Evolutionary conservation across 495 filamentous ascomycete species (phyloP).

Genomic region (Umbilicaria muhlenbergii): DNA sequence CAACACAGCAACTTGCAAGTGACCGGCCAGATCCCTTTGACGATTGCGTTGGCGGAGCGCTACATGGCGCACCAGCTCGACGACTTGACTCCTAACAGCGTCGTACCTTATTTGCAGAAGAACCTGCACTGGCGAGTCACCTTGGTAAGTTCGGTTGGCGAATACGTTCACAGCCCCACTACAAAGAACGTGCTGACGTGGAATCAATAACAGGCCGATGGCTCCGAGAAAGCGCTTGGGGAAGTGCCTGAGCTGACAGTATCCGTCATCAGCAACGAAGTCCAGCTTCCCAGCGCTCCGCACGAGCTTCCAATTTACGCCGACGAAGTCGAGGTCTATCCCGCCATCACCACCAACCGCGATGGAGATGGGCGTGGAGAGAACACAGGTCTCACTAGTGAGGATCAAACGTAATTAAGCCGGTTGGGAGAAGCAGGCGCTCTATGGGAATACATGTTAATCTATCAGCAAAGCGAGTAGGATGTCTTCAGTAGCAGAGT

Average conservation of each 20-base stretch:
- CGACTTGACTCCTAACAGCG: slow-evolving; percentile 17
- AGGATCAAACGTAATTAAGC: neutral
- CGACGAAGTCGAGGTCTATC: neutral
- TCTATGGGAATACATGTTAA: too few species aligned
- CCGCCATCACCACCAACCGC: neutral
- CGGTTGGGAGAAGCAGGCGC: neutral
- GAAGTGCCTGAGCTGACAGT: slow-evolving; percentile 21
- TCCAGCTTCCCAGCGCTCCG: slow-evolving; percentile 12
- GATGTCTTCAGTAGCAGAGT: too few species aligned
- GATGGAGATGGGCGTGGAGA: neutral
- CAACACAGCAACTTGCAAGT: slow-evolving; percentile 15
- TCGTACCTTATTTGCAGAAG: slow-evolving; percentile 19
- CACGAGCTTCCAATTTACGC: slow-evolving; percentile 2
- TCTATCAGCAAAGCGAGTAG: too few species aligned
- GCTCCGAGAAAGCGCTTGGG: slow-evolving; percentile 15
- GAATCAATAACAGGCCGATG: slow-evolving; percentile 6
- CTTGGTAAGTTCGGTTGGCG: slow-evolving; percentile 1
- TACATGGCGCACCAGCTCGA: slow-evolving; percentile 16
- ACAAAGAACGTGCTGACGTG: too few species aligned
- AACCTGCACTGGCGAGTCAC: slow-evolving; percentile 22
- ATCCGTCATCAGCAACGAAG: slow-evolving; percentile 21
- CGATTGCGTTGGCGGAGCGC: slow-evolving; percentile 22
- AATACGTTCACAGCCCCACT: neutral
- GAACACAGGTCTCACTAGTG: neutral
- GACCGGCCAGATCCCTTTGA: slow-evolving; percentile 26